Evolutionary conservation across 768 basidiomycete genomes (phyloP).

Genomic region (Kondoa subrosea): DNA sequence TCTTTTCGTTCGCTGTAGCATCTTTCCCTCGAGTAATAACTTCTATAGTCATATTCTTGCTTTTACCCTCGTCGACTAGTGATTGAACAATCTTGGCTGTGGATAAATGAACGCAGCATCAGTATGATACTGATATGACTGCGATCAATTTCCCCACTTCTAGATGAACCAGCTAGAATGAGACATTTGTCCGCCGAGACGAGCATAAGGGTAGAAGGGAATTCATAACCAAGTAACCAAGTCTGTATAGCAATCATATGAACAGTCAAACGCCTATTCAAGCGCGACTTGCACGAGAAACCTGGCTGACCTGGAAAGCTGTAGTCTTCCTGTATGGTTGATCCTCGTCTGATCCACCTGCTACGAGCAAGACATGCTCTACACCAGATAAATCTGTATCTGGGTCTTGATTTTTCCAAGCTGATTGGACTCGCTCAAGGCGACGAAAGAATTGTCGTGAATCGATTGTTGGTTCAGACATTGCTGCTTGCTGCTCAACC

Average conservation of each 20-base stretch:
- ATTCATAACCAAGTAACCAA: slow-evolving; percentile 93
- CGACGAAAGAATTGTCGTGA: background rate
- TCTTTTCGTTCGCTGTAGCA: slow-evolving; percentile 28
- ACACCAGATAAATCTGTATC: slow-evolving; percentile 8
- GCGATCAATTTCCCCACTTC: slow-evolving; percentile 35
- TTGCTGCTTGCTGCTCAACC: background rate
- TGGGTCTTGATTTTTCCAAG: slow-evolving; percentile 5
- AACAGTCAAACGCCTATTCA: too few species aligned
- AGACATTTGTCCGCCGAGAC: slow-evolving; percentile 59
- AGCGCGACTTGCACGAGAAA: background rate
- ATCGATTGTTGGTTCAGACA: background rate
- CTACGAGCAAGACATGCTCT: slow-evolving; percentile 32
- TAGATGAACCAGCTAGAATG: slow-evolving; percentile 49
- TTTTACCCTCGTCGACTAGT: background rate
- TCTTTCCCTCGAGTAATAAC: slow-evolving; percentile 40
- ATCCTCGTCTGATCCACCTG: slow-evolving; percentile 47
- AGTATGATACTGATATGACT: background rate
- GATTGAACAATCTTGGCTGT: slow-evolving; percentile 21
- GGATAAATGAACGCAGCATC: background rate
- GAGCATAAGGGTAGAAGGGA: slow-evolving; percentile 78
- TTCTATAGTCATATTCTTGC: slow-evolving; percentile 40
- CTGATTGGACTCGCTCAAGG: background rate
- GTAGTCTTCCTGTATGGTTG: slow-evolving; percentile 79
- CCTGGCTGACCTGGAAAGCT: slow-evolving; percentile 59
- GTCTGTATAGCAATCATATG: slow-evolving; percentile 42